phyloP scores from a whole-genome alignment of 208 protist species.

The Strigomonas galati region DNA sequence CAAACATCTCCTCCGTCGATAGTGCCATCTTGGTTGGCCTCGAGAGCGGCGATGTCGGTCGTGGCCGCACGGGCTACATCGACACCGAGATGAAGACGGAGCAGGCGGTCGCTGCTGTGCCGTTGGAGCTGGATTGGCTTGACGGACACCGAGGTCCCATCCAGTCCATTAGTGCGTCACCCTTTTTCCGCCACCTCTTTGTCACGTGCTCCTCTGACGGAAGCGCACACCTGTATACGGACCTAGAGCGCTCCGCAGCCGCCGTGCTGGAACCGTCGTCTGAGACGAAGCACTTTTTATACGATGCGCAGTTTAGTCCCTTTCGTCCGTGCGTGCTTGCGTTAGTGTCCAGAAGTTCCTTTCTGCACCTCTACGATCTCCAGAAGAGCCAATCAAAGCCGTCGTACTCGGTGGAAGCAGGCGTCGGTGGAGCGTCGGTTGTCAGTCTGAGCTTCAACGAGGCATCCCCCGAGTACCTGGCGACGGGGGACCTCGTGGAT shows the following conservation, averaged over 20 bases:
- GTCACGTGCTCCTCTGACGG: conserved; percentile 86
- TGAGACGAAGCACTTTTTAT: conserved; percentile 82
- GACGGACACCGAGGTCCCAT: conserved; percentile 74
- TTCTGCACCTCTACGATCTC: conserved; percentile 85
- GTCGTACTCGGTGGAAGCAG: conserved; percentile 52
- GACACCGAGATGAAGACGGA: conserved; percentile 18
- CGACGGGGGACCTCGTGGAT: conserved; percentile 73
- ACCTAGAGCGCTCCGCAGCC: conserved; percentile 64
- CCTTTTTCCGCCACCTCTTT: conserved; percentile 87
- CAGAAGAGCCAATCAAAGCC: conserved; percentile 58
- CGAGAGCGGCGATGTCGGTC: conserved; percentile 85
- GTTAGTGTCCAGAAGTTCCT: conserved; percentile 71
- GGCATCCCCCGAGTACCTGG: conserved; percentile 59
- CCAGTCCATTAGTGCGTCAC: conserved; percentile 68
- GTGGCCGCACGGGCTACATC: conserved; percentile 47
- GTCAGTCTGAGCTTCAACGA: conserved; percentile 66
- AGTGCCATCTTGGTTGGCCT: conserved; percentile 68
- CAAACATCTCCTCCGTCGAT: conserved; percentile 44
- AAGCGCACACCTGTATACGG: conserved; percentile 70
- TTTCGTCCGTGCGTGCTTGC: conserved; percentile 81
- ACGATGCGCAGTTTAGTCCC: conserved; percentile 81
- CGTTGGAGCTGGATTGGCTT: conserved; percentile 74
- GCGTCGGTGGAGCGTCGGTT: conserved; percentile 57
- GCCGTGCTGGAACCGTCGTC: conserved; percentile 77
- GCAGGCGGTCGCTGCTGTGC: conserved; percentile 6